Evolutionary conservation across 306 rosid genomes (phyloP), one percentile per base, ranked within the genome.

Genomic region (Chamaecrista fasciculata): DNA sequence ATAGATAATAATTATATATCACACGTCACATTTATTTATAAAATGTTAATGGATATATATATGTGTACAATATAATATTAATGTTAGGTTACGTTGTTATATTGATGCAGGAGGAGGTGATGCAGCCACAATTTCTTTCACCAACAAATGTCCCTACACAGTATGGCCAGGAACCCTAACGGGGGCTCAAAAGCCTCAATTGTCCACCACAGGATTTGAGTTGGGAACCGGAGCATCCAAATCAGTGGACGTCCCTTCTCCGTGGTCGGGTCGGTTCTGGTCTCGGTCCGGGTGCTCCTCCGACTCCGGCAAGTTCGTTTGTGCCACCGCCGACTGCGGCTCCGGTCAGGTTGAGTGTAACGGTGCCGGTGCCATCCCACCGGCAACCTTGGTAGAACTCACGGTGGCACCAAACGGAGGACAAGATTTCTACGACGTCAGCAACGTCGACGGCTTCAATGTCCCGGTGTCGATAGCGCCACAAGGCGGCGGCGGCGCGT

Each of bases 91-190:
- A 2, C 43, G 7, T 7, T 37, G 43, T 37, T 37, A 33, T 1
- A 10, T 37, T 11, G 5, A 3, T 73, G 51, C 64, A 55, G 72
- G 53, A 19, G 25, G n/a, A 52, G 25, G 67, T 19, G 78, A 72
- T 19, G 78, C 89, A 24, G 86, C 80, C 5, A 75, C 68, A 5
- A 65, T 86, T 49, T 74, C 78, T 1, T 62, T 90, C 9, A 82
- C 21, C 9, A 90, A 83, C 75, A 85, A 70, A 0, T 87, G 93
- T 47, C 12, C 43, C 11, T 72, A 55, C 72, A 70, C 85, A 0
- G 76, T 90, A 15, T 90, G 96, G 96, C 96, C 94, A 4, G 94
- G 72, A 69, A 80, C 86, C 72, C 61, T 85, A 44, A 82, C 86
- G 0, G 84, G 83, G 37, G 78, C 18, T 2, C 71, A 76, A n/a